These are phyloP conservation scores for Aphanomyces stellatus DNA, from an alignment of 352 stramenopile species.

Conservation along the genomic window DNA sequence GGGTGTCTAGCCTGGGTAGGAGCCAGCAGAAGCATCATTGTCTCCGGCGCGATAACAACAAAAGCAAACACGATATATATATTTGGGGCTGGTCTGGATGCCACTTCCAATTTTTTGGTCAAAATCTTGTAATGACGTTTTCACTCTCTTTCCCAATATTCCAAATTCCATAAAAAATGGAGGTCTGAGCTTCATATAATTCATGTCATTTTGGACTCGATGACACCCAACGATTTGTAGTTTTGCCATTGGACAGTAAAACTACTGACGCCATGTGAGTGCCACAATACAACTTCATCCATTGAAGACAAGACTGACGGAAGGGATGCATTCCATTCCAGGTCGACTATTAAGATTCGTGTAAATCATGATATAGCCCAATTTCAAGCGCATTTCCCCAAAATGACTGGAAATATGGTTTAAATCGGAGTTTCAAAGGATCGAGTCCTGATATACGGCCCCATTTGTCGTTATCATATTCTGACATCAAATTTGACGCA, in stretches of 20 bases:
- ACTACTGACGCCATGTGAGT: background rate
- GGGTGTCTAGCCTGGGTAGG: no score
- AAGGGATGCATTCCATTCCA: background rate
- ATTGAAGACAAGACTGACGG: background rate
- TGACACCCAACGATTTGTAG: conserved; percentile 4
- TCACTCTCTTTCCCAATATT: no score
- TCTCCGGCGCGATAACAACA: no score
- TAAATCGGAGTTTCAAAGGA: background rate
- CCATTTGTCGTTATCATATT: background rate
- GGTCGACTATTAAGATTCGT: background rate
- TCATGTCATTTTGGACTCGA: no score
- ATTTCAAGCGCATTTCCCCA: background rate
- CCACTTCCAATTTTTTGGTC: no score
- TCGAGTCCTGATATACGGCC: background rate
- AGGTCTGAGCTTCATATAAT: no score
- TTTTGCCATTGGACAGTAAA: conserved; percentile 15
- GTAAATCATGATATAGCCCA: background rate
- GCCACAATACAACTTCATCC: background rate
- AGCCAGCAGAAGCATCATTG: no score
- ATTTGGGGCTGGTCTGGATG: no score
- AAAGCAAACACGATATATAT: no score
- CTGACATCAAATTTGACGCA: background rate
- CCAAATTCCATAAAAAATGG: no score
- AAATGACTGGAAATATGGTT: background rate
- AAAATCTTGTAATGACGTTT: no score